Conservation (phyloP, 2,329 filamentous ascomycete genomes). For the Eutypella sp. region DNA sequence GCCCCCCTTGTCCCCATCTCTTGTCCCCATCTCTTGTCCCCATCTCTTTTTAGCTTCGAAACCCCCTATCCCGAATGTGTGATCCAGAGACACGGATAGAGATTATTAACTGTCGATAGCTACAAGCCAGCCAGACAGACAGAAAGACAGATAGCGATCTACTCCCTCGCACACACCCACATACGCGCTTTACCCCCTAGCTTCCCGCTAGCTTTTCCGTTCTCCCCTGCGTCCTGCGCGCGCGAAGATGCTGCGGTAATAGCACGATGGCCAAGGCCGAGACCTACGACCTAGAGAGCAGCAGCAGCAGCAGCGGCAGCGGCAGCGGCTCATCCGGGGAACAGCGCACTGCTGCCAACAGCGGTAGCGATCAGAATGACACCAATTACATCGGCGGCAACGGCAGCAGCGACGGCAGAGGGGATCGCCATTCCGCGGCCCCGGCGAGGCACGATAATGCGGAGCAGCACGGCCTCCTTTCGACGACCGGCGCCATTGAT, state of each 20-base stretch:
- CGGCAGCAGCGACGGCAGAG: constrained; percentile 7
- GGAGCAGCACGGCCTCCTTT: constrained; percentile 29
- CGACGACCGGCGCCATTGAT: constrained; percentile 15
- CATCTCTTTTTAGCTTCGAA: no score
- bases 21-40: no score
- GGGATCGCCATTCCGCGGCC: constrained; percentile 15
- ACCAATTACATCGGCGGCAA: not conserved
- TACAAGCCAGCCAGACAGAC: not conserved
- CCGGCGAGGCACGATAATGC: constrained; percentile 30
- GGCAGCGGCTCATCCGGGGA: not conserved
- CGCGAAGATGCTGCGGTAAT: constrained; percentile 35
- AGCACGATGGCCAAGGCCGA: constrained; percentile 40
- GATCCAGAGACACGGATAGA: not conserved
- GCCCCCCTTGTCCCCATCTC: no score
- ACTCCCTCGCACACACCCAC: no score
- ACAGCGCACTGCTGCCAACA: not conserved
- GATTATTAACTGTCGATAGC: not conserved
- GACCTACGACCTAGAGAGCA: constrained; percentile 10
- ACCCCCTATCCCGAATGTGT: no score
- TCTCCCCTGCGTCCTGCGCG: constrained; percentile 1
- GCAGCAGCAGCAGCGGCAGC: constrained; percentile 1
- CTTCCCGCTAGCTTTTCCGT: no score
- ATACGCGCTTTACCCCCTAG: not conserved
- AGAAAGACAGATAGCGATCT: not conserved
- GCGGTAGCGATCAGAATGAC: not conserved